Evolutionary conservation across 257 asterid genomes (phyloP).

Genomic region (Petrea volubilis): DNA sequence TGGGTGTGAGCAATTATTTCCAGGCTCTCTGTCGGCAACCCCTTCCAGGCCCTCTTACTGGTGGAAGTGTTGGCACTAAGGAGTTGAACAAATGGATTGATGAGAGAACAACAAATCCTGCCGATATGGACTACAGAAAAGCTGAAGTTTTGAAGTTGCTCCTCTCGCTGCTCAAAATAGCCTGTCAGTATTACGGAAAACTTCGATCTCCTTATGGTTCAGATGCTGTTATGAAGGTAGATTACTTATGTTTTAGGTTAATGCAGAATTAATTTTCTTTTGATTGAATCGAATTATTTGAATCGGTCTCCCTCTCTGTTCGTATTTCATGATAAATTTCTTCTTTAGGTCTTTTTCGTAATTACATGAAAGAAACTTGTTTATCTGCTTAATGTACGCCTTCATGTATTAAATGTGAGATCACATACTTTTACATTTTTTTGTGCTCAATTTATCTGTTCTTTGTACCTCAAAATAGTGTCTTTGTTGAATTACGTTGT

Average conservation of each 20-base stretch:
- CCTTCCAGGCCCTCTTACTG: constrained; percentile 88
- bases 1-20: constrained; percentile 51
- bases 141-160: constrained; percentile 73
- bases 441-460: neutral
- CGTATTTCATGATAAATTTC: neutral
- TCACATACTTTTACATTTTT: neutral
- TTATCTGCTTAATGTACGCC: constrained; percentile 1
- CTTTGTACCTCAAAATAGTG: neutral
- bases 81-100: constrained; percentile 95
- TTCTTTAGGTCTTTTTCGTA: constrained; percentile 4
- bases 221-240: constrained; percentile 68
- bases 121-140: constrained; percentile 51
- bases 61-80: constrained; percentile 74
- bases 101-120: constrained; percentile 62
- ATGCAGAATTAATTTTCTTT: neutral
- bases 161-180: constrained; percentile 76
- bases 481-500: neutral
- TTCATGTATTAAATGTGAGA: neutral
- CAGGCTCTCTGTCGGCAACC: constrained; percentile 67
- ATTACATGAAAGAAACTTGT: constrained; percentile 12
- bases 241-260: neutral
- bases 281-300: neutral
- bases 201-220: constrained; percentile 89
- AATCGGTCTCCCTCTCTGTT: neutral
- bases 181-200: constrained; percentile 85